Conservation (phyloP, 2,329 filamentous ascomycete genomes). For the Talaromyces rugulosus region DNA sequence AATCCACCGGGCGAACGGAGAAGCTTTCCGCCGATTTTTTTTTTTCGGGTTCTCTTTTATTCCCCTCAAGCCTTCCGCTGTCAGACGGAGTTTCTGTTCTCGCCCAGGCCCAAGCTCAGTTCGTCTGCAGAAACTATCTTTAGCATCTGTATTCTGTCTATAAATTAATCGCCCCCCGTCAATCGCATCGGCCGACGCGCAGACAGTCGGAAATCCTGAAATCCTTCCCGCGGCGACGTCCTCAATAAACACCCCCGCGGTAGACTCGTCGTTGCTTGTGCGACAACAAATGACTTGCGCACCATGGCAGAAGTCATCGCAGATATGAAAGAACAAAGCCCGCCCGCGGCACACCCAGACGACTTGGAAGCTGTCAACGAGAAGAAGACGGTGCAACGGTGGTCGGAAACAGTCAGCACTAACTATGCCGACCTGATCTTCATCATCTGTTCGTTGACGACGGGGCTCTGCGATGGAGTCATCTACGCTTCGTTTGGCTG, state of each 20-base stretch:
- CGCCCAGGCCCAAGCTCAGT: background rate
- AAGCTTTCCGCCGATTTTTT: background rate
- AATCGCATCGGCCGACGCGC: background rate
- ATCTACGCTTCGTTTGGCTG: conserved; percentile 46
- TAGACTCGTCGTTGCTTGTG: background rate
- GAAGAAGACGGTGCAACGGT: conserved; percentile 14
- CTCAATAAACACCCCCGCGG: background rate
- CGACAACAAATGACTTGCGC: background rate
- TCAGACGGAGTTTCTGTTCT: background rate
- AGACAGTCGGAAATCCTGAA: background rate
- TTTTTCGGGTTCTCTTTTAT: background rate
- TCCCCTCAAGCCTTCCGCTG: background rate
- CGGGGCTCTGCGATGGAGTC: conserved; percentile 42
- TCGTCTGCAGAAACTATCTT: background rate
- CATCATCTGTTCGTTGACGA: conserved; percentile 37
- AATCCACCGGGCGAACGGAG: background rate
- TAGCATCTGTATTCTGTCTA: background rate
- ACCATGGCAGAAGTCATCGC: background rate
- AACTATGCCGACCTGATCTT: conserved; percentile 34
- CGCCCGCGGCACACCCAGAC: background rate
- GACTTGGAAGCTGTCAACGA: background rate
- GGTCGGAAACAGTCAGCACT: conserved; percentile 26
- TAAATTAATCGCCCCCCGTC: background rate
- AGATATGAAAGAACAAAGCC: background rate
- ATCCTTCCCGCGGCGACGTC: background rate